Percentiles rank a stretch among this genome's conserved stretches.
Evolutionary conservation across 805 yeast genomes (phyloP).

Genomic region (Yarrowia divulgata): DNA sequence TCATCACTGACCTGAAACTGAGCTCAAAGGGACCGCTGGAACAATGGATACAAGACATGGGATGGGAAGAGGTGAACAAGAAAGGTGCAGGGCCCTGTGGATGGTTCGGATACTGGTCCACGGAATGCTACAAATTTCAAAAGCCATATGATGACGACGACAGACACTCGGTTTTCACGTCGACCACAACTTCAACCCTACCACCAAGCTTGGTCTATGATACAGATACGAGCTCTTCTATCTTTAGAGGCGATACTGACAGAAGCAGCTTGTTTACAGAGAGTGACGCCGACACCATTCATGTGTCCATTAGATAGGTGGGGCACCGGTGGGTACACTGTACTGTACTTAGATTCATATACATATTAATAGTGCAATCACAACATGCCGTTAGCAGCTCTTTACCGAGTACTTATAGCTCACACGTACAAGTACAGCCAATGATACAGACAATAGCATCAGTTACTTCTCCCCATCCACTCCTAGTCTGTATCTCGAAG

Average conservation of each 20-base stretch:
- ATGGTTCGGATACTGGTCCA: conserved; percentile 39
- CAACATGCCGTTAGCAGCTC: no score
- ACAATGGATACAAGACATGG: conserved; percentile 35
- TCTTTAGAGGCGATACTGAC: background rate
- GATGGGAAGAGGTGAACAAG: conserved; percentile 31
- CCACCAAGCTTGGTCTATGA: conserved; percentile 26
- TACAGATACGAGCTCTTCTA: background rate
- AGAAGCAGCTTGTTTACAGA: conserved; percentile 12
- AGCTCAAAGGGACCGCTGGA: conserved; percentile 23
- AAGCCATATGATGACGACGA: conserved; percentile 28
- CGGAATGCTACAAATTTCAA: conserved; percentile 27
- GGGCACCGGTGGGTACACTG: no score
- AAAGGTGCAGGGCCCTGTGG: conserved; percentile 35
- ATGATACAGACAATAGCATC: no score
- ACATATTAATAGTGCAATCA: no score
- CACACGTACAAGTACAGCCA: no score
- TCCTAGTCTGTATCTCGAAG: no score
- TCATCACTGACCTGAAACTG: conserved; percentile 21
- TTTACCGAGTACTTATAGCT: no score
- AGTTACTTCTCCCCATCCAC: no score
- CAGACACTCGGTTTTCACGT: background rate
- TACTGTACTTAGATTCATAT: no score
- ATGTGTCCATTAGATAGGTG: conserved; percentile 7
- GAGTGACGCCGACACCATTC: conserved; percentile 22
- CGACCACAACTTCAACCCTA: background rate